Evolutionary conservation across 345 rosid genomes (phyloP).

Genomic region (Citrus unshiu): DNA sequence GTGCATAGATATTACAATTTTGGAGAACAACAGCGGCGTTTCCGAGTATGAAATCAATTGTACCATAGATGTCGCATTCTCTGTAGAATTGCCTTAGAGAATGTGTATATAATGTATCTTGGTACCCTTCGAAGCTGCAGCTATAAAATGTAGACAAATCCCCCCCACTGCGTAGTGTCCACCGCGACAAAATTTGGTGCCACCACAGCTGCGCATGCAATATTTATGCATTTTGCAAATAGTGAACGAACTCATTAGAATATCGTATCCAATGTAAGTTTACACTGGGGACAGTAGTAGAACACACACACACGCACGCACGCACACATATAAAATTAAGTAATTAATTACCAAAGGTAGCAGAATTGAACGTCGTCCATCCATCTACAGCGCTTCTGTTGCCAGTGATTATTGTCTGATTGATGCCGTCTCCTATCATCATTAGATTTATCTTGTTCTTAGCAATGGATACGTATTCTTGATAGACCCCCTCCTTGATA

Average conservation of each 20-base stretch:
- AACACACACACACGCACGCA: no score
- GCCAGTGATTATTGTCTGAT: constrained; percentile 76
- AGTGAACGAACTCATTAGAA: no score
- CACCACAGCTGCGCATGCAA: constrained; percentile 49
- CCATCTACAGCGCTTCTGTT: constrained; percentile 73
- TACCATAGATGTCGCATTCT: constrained; percentile 88
- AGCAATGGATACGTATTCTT: constrained; percentile 64
- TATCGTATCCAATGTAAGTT: no score
- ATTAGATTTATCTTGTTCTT: constrained; percentile 69
- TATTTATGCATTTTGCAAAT: no score
- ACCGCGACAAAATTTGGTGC: constrained; percentile 76
- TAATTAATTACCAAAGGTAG: constrained; percentile 59
- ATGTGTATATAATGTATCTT: constrained; percentile 74
- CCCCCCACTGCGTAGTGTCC: constrained; percentile 53
- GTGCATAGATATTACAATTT: constrained; percentile 65
- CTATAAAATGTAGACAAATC: constrained; percentile 75
- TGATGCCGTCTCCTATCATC: constrained; percentile 90
- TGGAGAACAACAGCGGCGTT: constrained; percentile 85
- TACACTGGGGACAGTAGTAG: no score
- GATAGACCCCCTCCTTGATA: constrained; percentile 62
- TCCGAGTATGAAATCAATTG: constrained; percentile 87
- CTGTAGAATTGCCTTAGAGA: constrained; percentile 82
- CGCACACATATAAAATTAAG: no score
- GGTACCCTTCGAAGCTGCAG: constrained; percentile 86
- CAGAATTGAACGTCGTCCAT: constrained; percentile 94